Conservation (phyloP, 176 grass and related monocot genomes). For the bread wheat (Triticum aestivum) region DNA sequence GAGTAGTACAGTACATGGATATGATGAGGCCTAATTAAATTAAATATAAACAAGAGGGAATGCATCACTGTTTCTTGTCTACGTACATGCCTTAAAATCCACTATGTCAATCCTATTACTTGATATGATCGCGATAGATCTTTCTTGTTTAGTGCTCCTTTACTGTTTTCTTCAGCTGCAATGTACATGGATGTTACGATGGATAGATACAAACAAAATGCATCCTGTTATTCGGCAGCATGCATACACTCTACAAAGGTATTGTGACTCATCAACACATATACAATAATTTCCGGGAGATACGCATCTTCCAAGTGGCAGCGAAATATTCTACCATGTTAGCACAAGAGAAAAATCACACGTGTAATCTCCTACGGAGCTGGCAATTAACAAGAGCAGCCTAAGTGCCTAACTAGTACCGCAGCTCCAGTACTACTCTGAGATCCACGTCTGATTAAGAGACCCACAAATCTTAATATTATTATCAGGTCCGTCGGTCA, state of each 20-base stretch:
- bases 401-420: not conserved
- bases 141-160: not conserved
- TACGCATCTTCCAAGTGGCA: slow-evolving; percentile 5
- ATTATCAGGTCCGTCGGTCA: not conserved
- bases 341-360: not conserved
- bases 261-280: not conserved
- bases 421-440: slow-evolving; percentile 5
- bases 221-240: not conserved
- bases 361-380: slow-evolving; percentile 1
- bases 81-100: not conserved
- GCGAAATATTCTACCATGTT: not conserved
- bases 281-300: not conserved
- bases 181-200: slow-evolving; percentile 30
- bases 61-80: not conserved
- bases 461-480: not conserved
- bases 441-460: not conserved
- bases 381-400: slow-evolving; percentile 2
- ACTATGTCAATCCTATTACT: not conserved
- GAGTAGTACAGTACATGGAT: not conserved
- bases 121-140: not conserved
- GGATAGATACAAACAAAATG: not conserved
- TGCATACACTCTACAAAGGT: not conserved
- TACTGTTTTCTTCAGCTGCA: not conserved
- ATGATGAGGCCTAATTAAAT: not conserved
- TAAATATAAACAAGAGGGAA: not conserved